These are phyloP conservation scores for Botryotinia convoluta DNA, from an alignment of 2,329 filamentous ascomycete genomes.

Conservation along the genomic window DNA sequence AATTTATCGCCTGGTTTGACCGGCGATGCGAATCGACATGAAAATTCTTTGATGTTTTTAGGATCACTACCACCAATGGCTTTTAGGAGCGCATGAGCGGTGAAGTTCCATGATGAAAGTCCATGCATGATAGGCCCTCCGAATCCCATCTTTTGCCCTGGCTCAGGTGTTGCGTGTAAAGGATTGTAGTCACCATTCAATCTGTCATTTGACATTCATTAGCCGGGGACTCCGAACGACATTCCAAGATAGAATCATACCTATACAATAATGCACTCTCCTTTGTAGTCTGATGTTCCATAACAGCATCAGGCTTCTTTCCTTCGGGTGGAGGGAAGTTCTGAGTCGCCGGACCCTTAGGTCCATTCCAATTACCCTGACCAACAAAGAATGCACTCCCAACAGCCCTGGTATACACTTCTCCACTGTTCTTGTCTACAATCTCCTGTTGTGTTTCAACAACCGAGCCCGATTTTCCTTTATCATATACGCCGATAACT, in stretches of 20 bases:
- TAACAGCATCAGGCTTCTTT: slow-evolving; percentile 66
- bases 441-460: slow-evolving; percentile 64
- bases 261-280: slow-evolving; percentile 76
- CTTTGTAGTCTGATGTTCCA: slow-evolving; percentile 66
- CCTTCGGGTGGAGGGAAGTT: slow-evolving; percentile 75
- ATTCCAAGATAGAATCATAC: slow-evolving; percentile 37
- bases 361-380: slow-evolving; percentile 78
- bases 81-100: slow-evolving; percentile 70
- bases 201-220: slow-evolving; percentile 46
- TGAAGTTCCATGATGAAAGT: slow-evolving; percentile 81
- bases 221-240: neutral
- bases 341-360: slow-evolving; percentile 78
- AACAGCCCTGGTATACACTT: slow-evolving; percentile 59
- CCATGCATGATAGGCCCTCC: slow-evolving; percentile 88
- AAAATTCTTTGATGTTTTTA: slow-evolving; percentile 80
- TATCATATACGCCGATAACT: slow-evolving; percentile 69
- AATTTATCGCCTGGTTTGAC: slow-evolving; percentile 82
- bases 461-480: slow-evolving; percentile 67
- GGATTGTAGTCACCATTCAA: slow-evolving; percentile 95
- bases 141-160: slow-evolving; percentile 86
- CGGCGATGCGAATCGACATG: slow-evolving; percentile 81
- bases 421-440: slow-evolving; percentile 56
- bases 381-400: slow-evolving; percentile 66
- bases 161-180: slow-evolving; percentile 81
- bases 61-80: slow-evolving; percentile 74